Conservation (phyloP, 2,329 filamentous ascomycete genomes). For the Trichoderma atrobrunneum region DNA sequence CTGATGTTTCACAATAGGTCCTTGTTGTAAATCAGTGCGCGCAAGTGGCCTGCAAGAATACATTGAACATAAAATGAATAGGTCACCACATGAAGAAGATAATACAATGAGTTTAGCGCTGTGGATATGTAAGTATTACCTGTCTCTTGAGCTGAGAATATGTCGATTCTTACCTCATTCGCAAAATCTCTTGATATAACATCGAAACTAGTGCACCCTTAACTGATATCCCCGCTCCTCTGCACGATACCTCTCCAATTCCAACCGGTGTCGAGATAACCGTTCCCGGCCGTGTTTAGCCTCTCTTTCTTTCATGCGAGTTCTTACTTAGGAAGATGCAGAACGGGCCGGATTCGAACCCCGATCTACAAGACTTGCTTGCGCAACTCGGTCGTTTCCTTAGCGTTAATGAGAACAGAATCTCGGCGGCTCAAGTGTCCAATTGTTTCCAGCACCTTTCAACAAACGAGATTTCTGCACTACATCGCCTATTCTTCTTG, state of each 20-base stretch:
- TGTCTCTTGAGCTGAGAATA: neutral
- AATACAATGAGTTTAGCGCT: neutral
- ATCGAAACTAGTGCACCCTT: neutral
- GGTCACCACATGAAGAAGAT: neutral
- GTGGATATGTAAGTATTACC: neutral
- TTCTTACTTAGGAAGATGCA: neutral
- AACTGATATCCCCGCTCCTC: neutral
- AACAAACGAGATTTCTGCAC: neutral
- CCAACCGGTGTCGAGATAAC: neutral
- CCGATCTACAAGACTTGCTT: neutral
- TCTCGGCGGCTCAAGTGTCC: neutral
- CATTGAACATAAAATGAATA: neutral
- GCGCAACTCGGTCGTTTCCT: neutral
- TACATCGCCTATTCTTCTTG: neutral
- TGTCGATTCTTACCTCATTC: neutral
- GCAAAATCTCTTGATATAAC: neutral
- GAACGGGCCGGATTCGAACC: neutral
- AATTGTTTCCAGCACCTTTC: neutral
- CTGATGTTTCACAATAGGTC: neutral
- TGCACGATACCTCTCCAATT: neutral
- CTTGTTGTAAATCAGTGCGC: neutral
- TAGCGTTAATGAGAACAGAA: neutral
- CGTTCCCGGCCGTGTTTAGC: neutral
- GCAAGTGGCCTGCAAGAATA: neutral
- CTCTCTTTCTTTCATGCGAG: neutral